Evolutionary conservation across 768 basidiomycete genomes (phyloP), one percentile per base, ranked within the genome.

Genomic region (Tephrocybe sp.): DNA sequence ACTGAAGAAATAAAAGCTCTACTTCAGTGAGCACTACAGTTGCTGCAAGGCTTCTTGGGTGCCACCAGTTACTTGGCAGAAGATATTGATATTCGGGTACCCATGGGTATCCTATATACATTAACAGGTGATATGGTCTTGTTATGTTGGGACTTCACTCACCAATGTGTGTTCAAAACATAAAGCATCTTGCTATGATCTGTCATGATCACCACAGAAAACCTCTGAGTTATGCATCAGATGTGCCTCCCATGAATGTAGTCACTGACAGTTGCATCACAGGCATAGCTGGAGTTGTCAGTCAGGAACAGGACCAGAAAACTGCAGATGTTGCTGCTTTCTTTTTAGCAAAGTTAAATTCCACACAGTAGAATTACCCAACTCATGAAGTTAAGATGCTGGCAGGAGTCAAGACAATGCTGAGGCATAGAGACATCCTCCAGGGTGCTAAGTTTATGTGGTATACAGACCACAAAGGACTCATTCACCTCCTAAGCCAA

Each of bases 361-460:
- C 52, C 21, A 64, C 69, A 1, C 55, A 56, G 30, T 47, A 18
- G n/a, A 64, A 68, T 25, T 71, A 72, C 69, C 34, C 34, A 5
- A n/a, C 16, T 5, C 34, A 35, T n/a, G n/a, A 35, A 35, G 16
- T 35, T 15, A n/a, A 53, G 59, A 63, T 15, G 70, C 15, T 35
- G 34, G 34, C 15, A 70, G 39, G 51, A 67, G 44, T 38, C 68
- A 1, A 35, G 15, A 35, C 34, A 5, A 35, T 73, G 52, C 46
- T 60, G n/a, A 42, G 56, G 0, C 61, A 64, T 27, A 26, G 51
- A 0, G 58, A 62, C 12, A 47, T 64, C 1, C 48, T 69, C 7
- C 60, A 62, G 6, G 69, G 69, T 0, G 35, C 39, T 0, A 44
- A 37, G 1, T 70, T 70, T 11, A 30, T 31, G 0, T 62, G 66